These are phyloP conservation scores for Tothia fuscella DNA, from an alignment of 2,329 filamentous ascomycete species.

Conservation along the genomic window DNA sequence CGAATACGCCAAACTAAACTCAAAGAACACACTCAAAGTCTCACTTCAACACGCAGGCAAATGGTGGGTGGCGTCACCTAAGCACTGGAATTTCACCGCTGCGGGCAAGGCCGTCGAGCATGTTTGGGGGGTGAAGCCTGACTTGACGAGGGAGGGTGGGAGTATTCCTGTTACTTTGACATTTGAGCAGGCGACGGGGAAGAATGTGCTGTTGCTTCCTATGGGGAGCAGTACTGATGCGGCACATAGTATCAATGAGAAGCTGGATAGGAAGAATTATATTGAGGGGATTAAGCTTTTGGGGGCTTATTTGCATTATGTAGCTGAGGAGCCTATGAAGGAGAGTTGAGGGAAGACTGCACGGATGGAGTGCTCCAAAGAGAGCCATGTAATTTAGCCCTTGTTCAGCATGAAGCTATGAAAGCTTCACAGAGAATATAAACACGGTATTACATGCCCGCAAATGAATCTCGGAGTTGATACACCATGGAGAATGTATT, in stretches of 20 bases:
- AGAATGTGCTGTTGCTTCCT: slow-evolving; percentile 89
- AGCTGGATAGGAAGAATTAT: slow-evolving; percentile 93
- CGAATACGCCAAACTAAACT: slow-evolving; percentile 73
- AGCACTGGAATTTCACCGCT: slow-evolving; percentile 97
- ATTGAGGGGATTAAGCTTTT: slow-evolving; percentile 95
- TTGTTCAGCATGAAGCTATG: too few species aligned
- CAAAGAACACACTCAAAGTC: slow-evolving; percentile 83
- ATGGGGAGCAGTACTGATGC: slow-evolving; percentile 97
- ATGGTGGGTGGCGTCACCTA: slow-evolving; percentile 96
- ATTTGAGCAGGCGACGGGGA: slow-evolving; percentile 93
- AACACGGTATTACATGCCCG: too few species aligned
- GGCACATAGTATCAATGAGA: slow-evolving; percentile 97
- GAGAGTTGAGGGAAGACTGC: too few species aligned
- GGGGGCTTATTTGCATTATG: slow-evolving; percentile 91
- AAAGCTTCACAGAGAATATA: too few species aligned
- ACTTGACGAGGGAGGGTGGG: slow-evolving; percentile 92
- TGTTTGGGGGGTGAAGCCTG: slow-evolving; percentile 85
- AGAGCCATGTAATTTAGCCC: too few species aligned
- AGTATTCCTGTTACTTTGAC: slow-evolving; percentile 95
- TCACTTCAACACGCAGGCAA: slow-evolving; percentile 82
- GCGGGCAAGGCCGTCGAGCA: slow-evolving; percentile 92
- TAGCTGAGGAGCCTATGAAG: slow-evolving; percentile 71
- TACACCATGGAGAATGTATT: too few species aligned
- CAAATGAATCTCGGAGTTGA: too few species aligned
- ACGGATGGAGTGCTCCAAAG: too few species aligned